Evolutionary conservation across 495 filamentous ascomycete species (phyloP), one percentile per base, ranked within the genome.

Genomic region (Aspergillus egyptiacus): DNA sequence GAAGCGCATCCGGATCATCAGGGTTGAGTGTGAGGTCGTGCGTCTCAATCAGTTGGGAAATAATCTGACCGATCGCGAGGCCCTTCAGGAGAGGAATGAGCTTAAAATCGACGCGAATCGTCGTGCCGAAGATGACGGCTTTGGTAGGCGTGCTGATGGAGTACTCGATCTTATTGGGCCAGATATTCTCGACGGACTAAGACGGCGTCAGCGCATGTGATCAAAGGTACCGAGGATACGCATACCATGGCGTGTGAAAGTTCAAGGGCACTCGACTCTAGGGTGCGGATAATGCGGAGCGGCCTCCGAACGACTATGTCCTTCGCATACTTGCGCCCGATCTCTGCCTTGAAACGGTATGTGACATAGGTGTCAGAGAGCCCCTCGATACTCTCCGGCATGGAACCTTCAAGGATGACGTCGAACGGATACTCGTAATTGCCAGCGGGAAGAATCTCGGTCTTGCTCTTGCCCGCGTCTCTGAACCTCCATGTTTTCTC

Each of bases 401-500:
- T 81, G 45, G 80, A 74, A 20, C 89, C 88, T 13, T 87, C 79
- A 11, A 97, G 69, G 40, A 84, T 69, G 50, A 89, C 68, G 55
- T 93, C 82, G 65, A 96, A 96, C 1, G 86, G 85, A 70, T 86
- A 96, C 63, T 95, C 91, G 63, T 96, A 91, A 60, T 91, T 89
- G 39, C 87, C 89, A 3, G 85, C 75, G 5, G 75, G 72, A 24
- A 96, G 67, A 7, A 78, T 78, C 55, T 83, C 79, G 24, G 83
- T 73, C 50, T 68, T 77, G 46, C 67, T 68, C 54, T 70, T 80
- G 50, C 62, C 66, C 13, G 67, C 63, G 33, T 72, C 74, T 36
- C 60, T 63, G 58, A 83, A 81, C 51, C 55, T 62, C 76, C 76
- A 81, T 6, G 70, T 72, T 50, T 79, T 73, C 28, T 78, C 69